A percentile compares a stretch with the other conserved stretches of the same genome.
Conservation (phyloP, 371 early-diverging fungal genomes). For the Globomyces sp. region DNA sequence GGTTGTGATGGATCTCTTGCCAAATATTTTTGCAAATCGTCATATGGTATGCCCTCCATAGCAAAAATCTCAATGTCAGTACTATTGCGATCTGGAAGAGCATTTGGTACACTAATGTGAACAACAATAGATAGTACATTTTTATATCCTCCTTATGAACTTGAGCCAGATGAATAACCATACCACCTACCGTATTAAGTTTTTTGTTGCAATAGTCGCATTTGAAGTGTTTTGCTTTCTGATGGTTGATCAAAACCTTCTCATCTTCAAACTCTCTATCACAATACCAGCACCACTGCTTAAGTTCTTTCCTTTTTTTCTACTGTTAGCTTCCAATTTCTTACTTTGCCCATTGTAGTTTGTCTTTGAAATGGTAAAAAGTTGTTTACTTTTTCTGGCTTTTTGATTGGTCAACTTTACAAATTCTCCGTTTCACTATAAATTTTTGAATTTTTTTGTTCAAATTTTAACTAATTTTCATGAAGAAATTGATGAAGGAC, state of each 20-base stretch:
- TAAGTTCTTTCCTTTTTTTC: conserved; percentile 63
- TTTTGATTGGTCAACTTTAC: no score
- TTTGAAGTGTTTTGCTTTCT: conserved; percentile 91
- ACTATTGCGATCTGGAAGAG: conserved; percentile 79
- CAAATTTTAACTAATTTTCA: no score
- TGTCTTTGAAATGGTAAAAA: no score
- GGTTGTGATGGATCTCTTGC: conserved; percentile 38
- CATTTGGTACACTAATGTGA: conserved; percentile 75
- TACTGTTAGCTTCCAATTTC: conserved; percentile 18
- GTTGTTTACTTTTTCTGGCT: no score
- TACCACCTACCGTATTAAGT: conserved; percentile 87
- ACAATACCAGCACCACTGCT: conserved; percentile 89
- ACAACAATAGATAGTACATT: background rate
- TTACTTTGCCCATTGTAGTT: no score
- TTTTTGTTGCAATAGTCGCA: conserved; percentile 81
- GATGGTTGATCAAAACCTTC: conserved; percentile 89
- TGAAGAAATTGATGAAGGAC: no score
- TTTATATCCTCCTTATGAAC: conserved; percentile 78
- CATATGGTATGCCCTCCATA: conserved; percentile 90
- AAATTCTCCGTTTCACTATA: no score
- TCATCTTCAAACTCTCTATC: conserved; percentile 96
- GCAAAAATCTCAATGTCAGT: conserved; percentile 91
- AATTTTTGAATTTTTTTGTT: no score
- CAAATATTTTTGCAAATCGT: conserved; percentile 71
- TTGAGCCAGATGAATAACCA: conserved; percentile 86